These are phyloP conservation scores for Rhizopus delemar DNA, from an alignment of 371 early-diverging fungal genomes.

Conservation along the genomic window DNA sequence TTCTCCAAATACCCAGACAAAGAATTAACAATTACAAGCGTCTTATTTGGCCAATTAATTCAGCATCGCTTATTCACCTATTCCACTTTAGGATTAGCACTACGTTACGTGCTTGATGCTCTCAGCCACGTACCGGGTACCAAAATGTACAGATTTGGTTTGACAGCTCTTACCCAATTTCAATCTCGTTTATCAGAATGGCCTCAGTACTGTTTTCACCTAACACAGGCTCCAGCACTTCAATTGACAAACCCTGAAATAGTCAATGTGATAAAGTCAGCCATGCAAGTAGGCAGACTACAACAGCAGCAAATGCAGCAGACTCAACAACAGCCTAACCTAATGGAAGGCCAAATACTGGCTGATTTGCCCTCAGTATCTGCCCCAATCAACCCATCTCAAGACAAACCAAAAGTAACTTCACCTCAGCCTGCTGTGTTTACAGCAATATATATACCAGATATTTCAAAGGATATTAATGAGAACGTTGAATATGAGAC, in stretches of 20 bases:
- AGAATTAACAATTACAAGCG: constrained; percentile 85
- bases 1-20: constrained; percentile 93
- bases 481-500: constrained; percentile 49
- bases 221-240: constrained; percentile 80
- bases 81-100: constrained; percentile 73
- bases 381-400: constrained; percentile 22
- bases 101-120: constrained; percentile 85
- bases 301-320: constrained; percentile 20
- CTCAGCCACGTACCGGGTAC: constrained; percentile 78
- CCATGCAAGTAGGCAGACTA: constrained; percentile 33
- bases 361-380: constrained; percentile 21
- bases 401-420: constrained; percentile 3
- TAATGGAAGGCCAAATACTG: constrained; percentile 4
- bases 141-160: constrained; percentile 89
- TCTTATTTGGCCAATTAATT: constrained; percentile 86
- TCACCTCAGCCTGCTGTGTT: constrained; percentile 54
- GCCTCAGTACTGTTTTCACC: constrained; percentile 83
- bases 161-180: constrained; percentile 85
- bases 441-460: constrained; percentile 56
- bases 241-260: constrained; percentile 79
- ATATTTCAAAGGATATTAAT: constrained; percentile 14
- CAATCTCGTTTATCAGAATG: constrained; percentile 82
- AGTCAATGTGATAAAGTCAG: constrained; percentile 50
- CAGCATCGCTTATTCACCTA: constrained; percentile 81
- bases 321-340: constrained; percentile 7